Evolutionary conservation across 768 basidiomycete genomes (phyloP).

Genomic region (Termitomyces heimii): DNA sequence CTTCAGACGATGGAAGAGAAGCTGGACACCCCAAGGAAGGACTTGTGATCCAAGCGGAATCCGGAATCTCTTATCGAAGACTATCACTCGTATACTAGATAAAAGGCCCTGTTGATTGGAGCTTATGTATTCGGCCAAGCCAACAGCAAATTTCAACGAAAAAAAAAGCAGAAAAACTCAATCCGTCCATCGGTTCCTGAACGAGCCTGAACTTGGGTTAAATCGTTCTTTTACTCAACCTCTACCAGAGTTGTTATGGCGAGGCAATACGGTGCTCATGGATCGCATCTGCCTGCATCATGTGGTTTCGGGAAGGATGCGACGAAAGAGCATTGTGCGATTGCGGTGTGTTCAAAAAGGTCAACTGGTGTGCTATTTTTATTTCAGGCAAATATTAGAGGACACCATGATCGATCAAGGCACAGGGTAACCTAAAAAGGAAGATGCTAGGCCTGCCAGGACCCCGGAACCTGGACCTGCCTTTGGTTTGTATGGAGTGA

Average conservation of each 20-base stretch:
- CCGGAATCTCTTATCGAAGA: not conserved
- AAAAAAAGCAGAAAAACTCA: constrained; percentile 29
- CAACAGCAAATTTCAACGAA: constrained; percentile 32
- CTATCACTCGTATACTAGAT: not conserved
- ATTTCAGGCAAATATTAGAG: not conserved
- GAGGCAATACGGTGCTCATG: too few species aligned
- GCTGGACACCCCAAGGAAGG: too few species aligned
- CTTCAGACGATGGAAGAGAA: not conserved
- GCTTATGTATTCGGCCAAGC: constrained; percentile 11
- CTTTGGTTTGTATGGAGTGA: not conserved
- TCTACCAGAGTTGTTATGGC: too few species aligned
- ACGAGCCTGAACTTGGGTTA: not conserved
- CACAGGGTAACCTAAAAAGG: not conserved
- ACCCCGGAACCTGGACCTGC: not conserved
- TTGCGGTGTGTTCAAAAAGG: too few species aligned
- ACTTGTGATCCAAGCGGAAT: not conserved
- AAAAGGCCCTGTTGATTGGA: constrained; percentile 2
- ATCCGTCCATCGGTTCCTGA: not conserved
- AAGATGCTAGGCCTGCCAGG: not conserved
- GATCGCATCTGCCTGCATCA: not conserved
- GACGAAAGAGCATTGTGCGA: not conserved
- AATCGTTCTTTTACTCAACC: too few species aligned
- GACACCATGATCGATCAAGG: not conserved
- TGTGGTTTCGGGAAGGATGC: not conserved
- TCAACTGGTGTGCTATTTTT: not conserved